These are phyloP conservation scores for Dalbergia cultrata DNA, from an alignment of 306 rosid genomes.

Conservation along the genomic window DNA sequence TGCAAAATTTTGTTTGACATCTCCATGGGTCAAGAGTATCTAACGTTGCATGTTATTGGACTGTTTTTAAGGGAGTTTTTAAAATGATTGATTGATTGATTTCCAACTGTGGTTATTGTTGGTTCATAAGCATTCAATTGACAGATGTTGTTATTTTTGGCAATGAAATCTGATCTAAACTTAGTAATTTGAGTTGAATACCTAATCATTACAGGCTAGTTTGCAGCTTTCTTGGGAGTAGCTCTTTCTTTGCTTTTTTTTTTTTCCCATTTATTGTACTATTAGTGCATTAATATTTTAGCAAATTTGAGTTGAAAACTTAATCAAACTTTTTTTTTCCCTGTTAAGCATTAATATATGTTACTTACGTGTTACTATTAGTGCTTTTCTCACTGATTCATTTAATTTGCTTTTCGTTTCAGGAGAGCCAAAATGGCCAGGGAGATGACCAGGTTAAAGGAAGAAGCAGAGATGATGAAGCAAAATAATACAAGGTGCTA, in stretches of 20 bases:
- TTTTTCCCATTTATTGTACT: too few relatives aligned
- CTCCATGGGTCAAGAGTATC: neutral
- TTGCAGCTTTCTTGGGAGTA: slow-evolving; percentile 17
- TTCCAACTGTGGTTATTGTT: neutral
- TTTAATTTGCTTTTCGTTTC: slow-evolving; percentile 27
- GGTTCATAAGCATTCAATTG: slow-evolving; percentile 17
- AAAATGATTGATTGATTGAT: too few relatives aligned
- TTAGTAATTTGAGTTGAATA: slow-evolving; percentile 17
- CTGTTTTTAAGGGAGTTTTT: neutral
- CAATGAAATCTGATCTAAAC: neutral
- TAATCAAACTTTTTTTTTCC: neutral
- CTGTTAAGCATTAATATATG: slow-evolving; percentile 12
- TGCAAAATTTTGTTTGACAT: slow-evolving; percentile 30
- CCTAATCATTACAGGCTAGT: slow-evolving; percentile 17
- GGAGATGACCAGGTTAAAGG: slow-evolving; percentile 55
- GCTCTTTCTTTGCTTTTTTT: too few relatives aligned
- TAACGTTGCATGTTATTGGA: neutral
- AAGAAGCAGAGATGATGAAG: slow-evolving; percentile 46
- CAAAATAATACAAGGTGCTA: slow-evolving; percentile 49
- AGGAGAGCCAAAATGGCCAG: slow-evolving; percentile 59
- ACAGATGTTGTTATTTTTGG: neutral
- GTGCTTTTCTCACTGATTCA: slow-evolving; percentile 14
- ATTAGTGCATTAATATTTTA: too few relatives aligned
- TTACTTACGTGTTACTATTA: neutral
- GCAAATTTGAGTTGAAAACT: too few relatives aligned